phyloP scores from a whole-genome alignment of 75 land plant genomes.

The Adiantum capillusveneris region DNA sequence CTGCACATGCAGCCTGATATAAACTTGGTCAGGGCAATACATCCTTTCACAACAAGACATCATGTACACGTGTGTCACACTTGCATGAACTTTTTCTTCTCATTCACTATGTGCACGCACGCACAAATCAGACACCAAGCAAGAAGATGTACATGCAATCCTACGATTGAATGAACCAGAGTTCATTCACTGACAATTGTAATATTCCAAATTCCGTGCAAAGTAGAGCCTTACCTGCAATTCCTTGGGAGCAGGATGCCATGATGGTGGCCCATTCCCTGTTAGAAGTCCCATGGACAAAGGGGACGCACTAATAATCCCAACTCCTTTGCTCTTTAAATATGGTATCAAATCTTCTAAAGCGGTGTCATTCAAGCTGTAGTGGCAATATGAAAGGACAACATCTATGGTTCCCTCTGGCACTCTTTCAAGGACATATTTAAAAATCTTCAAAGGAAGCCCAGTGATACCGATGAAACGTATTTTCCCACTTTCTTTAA shows the following conservation, averaged over 20 bases:
- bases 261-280: conserved; percentile 75
- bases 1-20: conserved; percentile 74
- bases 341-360: conserved; percentile 79
- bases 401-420: conserved; percentile 89
- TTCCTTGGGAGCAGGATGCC: conserved; percentile 93
- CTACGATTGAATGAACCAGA: no score
- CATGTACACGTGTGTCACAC: background rate
- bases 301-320: conserved; percentile 88
- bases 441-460: conserved; percentile 64
- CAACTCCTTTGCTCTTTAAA: conserved; percentile 92
- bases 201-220: no score
- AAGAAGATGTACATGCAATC: no score
- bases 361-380: conserved; percentile 75
- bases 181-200: no score
- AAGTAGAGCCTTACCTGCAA: conserved; percentile 49
- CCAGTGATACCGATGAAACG: conserved; percentile 95
- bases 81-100: no score
- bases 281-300: conserved; percentile 96
- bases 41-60: background rate
- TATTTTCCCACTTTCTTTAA: conserved; percentile 76
- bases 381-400: conserved; percentile 89
- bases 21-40: background rate
- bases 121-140: no score
- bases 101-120: no score
- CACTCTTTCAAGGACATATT: conserved; percentile 82